These are phyloP conservation scores for Hygrophorus russula DNA, from an alignment of 768 basidiomycete species.

Conservation along the genomic window DNA sequence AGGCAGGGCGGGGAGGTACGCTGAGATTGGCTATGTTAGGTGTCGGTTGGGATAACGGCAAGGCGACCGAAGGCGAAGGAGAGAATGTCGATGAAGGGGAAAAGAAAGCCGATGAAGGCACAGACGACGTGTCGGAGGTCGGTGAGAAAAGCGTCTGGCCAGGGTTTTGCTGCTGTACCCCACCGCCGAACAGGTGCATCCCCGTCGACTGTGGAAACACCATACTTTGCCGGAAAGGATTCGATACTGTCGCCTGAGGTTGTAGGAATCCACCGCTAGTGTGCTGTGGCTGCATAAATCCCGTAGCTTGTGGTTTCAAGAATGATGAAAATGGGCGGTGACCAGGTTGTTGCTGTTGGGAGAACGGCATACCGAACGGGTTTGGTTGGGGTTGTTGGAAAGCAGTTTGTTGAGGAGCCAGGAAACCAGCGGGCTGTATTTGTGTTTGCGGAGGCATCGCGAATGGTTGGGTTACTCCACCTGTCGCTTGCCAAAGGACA, in stretches of 20 bases:
- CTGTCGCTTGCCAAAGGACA: slow-evolving; percentile 42
- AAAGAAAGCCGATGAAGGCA: no score
- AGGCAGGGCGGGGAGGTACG: slow-evolving; percentile 51
- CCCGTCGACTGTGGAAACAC: slow-evolving; percentile 55
- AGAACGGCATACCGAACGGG: slow-evolving; percentile 34
- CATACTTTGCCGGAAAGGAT: slow-evolving; percentile 81
- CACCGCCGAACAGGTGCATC: slow-evolving; percentile 29
- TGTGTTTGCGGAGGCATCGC: slow-evolving; percentile 28
- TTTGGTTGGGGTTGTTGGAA: slow-evolving; percentile 28
- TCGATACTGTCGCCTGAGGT: slow-evolving; percentile 54
- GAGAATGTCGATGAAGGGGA: slow-evolving; percentile 11
- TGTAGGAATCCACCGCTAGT: slow-evolving; percentile 26
- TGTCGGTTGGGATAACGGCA: slow-evolving; percentile 13
- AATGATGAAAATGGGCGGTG: slow-evolving; percentile 46
- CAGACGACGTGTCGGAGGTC: no score
- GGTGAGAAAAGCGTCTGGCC: not conserved
- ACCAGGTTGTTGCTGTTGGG: slow-evolving; percentile 21
- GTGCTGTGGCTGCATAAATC: slow-evolving; percentile 21
- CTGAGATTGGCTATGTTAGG: slow-evolving; percentile 13
- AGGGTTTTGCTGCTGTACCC: not conserved
- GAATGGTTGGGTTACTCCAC: slow-evolving; percentile 40
- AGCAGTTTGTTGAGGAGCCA: slow-evolving; percentile 35
- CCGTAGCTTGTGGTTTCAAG: slow-evolving; percentile 44
- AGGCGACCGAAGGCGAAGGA: slow-evolving; percentile 11
- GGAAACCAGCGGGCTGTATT: slow-evolving; percentile 49